Conservation (phyloP, 208 protist species). For the Leishmania gerbilli region DNA sequence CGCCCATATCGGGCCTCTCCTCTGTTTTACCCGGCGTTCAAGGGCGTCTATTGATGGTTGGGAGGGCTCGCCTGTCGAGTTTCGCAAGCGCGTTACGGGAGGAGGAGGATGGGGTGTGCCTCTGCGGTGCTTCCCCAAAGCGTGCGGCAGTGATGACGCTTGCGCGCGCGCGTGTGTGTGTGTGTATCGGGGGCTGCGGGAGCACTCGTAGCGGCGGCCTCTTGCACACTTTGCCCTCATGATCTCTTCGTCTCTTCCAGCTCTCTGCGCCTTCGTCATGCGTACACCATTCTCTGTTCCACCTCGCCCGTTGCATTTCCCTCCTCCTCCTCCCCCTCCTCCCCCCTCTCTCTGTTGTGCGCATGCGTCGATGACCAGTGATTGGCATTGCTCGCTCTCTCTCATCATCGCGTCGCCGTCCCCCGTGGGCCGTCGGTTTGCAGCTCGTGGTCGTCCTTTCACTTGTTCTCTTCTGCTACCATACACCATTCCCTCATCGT, state of each 20-base stretch:
- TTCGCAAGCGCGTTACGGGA: no score
- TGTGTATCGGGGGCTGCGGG: neutral
- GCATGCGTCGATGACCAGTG: neutral
- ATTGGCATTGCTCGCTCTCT: neutral
- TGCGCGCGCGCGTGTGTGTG: neutral
- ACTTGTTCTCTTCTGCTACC: neutral
- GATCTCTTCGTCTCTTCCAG: neutral
- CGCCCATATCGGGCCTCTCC: neutral
- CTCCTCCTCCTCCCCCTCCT: neutral
- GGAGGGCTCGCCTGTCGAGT: neutral
- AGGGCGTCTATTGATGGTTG: neutral
- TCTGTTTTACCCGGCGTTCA: neutral
- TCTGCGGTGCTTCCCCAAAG: neutral
- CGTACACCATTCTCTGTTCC: neutral
- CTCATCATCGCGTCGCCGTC: neutral
- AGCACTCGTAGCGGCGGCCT: neutral
- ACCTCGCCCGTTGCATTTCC: neutral
- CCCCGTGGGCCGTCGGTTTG: neutral
- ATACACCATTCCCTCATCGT: neutral
- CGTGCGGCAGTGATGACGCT: neutral
- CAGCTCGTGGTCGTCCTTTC: neutral
- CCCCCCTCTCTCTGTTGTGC: neutral
- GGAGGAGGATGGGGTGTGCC: neutral
- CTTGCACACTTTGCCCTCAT: neutral
- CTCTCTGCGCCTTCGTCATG: neutral